Evolutionary conservation across 2,329 filamentous ascomycete genomes (phyloP).

Genomic region (Trichophyton schoenleinii): DNA sequence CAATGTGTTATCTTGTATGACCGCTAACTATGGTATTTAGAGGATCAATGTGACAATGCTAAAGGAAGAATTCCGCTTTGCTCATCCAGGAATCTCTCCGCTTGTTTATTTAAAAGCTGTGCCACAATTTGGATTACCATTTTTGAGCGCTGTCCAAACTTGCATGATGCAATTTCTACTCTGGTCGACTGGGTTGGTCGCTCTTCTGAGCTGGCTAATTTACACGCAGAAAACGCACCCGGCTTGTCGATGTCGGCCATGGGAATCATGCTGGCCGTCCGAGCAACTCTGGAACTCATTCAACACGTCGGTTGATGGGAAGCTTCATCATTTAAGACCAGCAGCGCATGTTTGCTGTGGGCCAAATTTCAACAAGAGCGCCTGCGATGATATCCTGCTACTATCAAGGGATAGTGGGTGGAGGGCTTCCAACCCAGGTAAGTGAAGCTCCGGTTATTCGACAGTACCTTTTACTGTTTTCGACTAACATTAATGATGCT

Average conservation of each 20-base stretch:
- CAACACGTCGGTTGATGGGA: constrained; percentile 5
- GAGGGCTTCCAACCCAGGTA: constrained; percentile 5
- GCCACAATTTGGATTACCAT: not conserved
- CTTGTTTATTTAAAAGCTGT: not conserved
- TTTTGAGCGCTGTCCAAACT: not conserved
- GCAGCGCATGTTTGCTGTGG: constrained; percentile 5
- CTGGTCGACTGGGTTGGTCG: not conserved
- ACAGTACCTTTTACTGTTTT: not conserved
- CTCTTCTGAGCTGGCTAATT: not conserved
- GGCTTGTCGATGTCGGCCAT: constrained; percentile 6
- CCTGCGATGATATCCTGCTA: constrained; percentile 4
- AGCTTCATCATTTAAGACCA: constrained; percentile 3
- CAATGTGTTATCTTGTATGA: not conserved
- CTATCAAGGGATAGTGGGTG: constrained; percentile 2
- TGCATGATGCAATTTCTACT: not conserved
- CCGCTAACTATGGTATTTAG: not conserved
- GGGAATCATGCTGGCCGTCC: constrained; percentile 7
- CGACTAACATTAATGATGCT: not conserved
- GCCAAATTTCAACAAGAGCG: constrained; percentile 2
- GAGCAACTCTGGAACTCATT: constrained; percentile 5
- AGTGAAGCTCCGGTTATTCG: not conserved
- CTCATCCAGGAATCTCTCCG: not conserved
- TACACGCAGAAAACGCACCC: not conserved
- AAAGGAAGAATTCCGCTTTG: not conserved
- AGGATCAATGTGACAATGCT: not conserved